Base-by-base conservation (phyloP, 108 stramenopile genomes). In the Aurantiochytrium sp. region DNA sequence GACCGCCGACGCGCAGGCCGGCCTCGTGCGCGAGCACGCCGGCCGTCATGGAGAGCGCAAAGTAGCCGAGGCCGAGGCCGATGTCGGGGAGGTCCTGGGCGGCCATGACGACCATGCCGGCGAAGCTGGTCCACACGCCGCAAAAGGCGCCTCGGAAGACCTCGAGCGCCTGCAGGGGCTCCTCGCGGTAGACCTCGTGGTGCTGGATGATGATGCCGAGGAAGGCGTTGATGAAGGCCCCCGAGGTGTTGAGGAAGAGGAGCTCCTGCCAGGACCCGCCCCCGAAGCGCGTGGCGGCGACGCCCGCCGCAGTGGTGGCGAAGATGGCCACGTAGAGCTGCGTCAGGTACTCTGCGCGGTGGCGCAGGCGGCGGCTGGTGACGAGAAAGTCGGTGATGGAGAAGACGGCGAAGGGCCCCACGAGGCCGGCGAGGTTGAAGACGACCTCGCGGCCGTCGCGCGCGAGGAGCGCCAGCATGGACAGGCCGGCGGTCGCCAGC, bases 121-220 rank as follows among this genome's bases (percentile, higher is more conserved):
- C 73, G 24, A 81, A 81, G 39, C 42, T 81, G 19, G 73, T 81
- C 42, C 39, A 48, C 10, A 81, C 73, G 45, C 73, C 73, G 39
- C 42, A 48, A 48, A 81, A 81, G n/a, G 30, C 73, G 42, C 42
- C 45, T 12, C 73, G 73, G 32, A 81, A 81, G 12, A 48, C 17
- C 2, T 81, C 73, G 6, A 81, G 39, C 39, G 45, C 36, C 8
- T 81, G 42, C 36, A 81, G 10, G 8, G 45, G 12, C 0, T 81
- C 73, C 21, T 48, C 73, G 30, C 42, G 39, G 3, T 48, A 41
- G 10, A 48, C 45, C 6, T 21, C 2, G 45, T 81, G 30, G 45
- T 81, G 73, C 30, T 81, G n/a, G 39, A 41, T 48, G 32, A 81
- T 48, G 42, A 81, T 41, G 39, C n/a, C 39, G 27, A 81, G 45